Evolutionary conservation across 495 filamentous ascomycete genomes (phyloP), one percentile per base, ranked within the genome.

Genomic region (Penicillium robsamsonii): DNA sequence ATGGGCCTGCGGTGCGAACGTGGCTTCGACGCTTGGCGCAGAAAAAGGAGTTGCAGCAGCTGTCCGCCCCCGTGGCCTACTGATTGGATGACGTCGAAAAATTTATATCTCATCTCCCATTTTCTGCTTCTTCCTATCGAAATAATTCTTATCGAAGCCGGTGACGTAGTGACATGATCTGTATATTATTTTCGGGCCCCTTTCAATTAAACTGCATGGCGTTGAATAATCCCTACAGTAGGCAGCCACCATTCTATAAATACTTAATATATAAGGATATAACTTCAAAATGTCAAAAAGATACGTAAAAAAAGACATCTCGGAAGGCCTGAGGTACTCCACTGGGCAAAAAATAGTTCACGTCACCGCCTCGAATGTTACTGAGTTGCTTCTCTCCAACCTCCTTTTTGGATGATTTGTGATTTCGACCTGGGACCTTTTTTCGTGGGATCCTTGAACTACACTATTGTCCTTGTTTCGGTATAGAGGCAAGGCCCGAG

Each of bases 21-120:
- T 81, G 79, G 71, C 58, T 76, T 45, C 71, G 70, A 20, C 69
- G 71, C 33, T 65, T 81, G 61, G 75, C 74, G 38, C 73, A 66
- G 38, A 79, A 78, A 57, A 60, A 64, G 53, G 43, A 62, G 37
- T 57, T 79, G 50, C 62, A 72, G 48, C 60, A 70, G 25, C 46
- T 74, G 37, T 46, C 42, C n/a, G 11, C 46, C 42, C 42, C 30
- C 52, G 52, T 53, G 51, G 51, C 20, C 22, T 22, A 46, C n/a
- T 54, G 46, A 61, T 56, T 60, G 46, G 57, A n/a, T 20, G 33
- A 50, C 33, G 17, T 15, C 10, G 33, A 35, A 11, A 35, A 12
- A 35, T 35, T 7, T 35, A 1, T 35, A 35, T 35, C 33, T 38
- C 37, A 27, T 27, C 35, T 38, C 15, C 13, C 33, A 10, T 29